Evolutionary conservation across 352 stramenopile genomes (phyloP), one percentile per base, ranked within the genome.

Genomic region (Hyaloperonospora arabidopsidis): DNA sequence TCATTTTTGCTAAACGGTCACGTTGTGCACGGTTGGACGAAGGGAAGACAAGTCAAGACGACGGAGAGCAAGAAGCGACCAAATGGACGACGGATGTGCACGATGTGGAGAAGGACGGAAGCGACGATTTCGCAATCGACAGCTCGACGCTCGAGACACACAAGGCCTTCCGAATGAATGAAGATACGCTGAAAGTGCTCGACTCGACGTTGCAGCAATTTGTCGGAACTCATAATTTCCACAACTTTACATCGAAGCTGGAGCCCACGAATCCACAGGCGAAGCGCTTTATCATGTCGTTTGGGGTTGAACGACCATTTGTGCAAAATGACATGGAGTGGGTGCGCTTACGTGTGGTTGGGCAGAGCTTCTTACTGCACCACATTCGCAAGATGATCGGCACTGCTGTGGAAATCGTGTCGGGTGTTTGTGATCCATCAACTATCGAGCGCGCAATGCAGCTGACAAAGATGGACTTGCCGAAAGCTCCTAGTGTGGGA

Each of bases 331-430:
- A 81, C 50, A 91, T 96, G 57, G 90, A 98, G 67, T 99, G 95
- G 95, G 87, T 98, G 51, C 89, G 87, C 1, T 74, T 98, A 47
- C 86, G 90, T 58, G 93, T 99, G 1, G 63, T 96, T 6, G 96
- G 96, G 14, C 95, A 99, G 67, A 97, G 92, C 40, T 99, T 99
- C 68, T 64, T 99, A 35, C 67, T 99, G 35, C 91, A 99, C 64
- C 95, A 98, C 68, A 98, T 99, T 59, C 93, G 96, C 41, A 98
- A 98, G 72, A 99, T 99, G 96, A 91, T 98, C 35, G 84, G 82
- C 41, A 83, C 67, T 45, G 78, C 80, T 1, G 76, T 87, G 18
- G 84, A 94, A 46, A 65, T 94, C 29, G 70, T 92, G 21, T 74
- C 79, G 6, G 80, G 78, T 12, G 64, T 85, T 8, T 75, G 79